Conservation (phyloP, 805 yeast species). For the Candida saitoana region DNA sequence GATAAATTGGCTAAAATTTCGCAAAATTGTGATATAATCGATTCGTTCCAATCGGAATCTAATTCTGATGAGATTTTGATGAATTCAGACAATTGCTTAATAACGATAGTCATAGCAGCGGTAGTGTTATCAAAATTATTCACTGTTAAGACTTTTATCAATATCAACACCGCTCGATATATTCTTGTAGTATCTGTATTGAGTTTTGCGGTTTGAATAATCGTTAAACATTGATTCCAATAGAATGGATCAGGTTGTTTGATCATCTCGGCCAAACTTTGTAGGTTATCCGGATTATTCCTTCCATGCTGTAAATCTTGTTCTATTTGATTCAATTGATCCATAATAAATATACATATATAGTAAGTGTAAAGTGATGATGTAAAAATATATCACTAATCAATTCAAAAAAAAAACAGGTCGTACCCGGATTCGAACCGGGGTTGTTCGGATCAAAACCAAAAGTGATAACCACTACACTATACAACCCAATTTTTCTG, state of each 20-base stretch:
- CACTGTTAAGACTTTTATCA: constrained; percentile 1
- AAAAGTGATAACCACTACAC: constrained; percentile 82
- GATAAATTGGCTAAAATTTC: constrained; percentile 23
- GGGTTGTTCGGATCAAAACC: constrained; percentile 82
- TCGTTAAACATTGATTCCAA: constrained; percentile 2
- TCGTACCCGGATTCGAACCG: constrained; percentile 84
- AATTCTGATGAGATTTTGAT: not conserved
- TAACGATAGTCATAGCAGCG: not conserved
- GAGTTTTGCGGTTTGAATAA: not conserved
- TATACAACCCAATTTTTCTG: constrained; percentile 14
- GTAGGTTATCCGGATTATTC: not conserved
- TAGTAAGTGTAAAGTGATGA: not conserved
- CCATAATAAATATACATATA: no score
- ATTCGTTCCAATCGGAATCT: constrained; percentile 10
- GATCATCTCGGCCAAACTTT: not conserved
- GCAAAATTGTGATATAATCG: constrained; percentile 16
- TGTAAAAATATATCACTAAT: not conserved
- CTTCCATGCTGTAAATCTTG: constrained; percentile 1
- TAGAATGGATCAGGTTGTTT: no score
- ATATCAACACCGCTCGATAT: constrained; percentile 1
- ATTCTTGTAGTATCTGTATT: not conserved
- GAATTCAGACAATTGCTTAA: constrained; percentile 4
- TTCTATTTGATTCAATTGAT: not conserved
- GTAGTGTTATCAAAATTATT: not conserved
- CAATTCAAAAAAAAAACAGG: constrained; percentile 10